Base-by-base conservation (phyloP, 2,329 filamentous ascomycete species). In the Fusarium bactridioides region DNA sequence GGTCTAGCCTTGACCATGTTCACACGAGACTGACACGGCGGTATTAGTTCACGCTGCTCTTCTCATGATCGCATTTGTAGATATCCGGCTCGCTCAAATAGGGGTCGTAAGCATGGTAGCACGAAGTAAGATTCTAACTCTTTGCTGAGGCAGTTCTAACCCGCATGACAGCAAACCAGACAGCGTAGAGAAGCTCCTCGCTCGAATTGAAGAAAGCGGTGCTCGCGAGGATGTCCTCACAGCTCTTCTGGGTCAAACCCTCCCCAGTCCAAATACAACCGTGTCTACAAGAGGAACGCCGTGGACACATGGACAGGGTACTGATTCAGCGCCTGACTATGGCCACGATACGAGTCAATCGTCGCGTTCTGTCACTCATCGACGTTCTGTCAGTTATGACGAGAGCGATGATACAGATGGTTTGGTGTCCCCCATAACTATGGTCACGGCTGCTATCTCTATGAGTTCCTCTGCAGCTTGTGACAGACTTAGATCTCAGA, bases 201-300 rank as follows among this genome's bases (percentile, higher is more conserved):
- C 63, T 12, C 64, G 64, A 10, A 67, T 67, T 1, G 64, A 67
- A n/a, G 64, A 67, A 29, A 67, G 63, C 18, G 64, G 63, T 35
- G 63, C 63, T 13, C 35, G 48, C 3, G 63, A 67, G 4, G 64
- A 67, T 4, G 31, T 67, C 4, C 38, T 67, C 7, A 29, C 63
- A 33, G 63, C 64, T 4, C 63, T 67, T 6, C 3, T 67, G 0
- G 56, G 37, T 0, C 51, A 57, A 9, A 47, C 35, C 3, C 64
- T 62, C 13, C 64, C 64, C 16, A 67, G 64, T 18, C 64, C 64
- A 18, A 67, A 67, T 31, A 67, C 38, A 12, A 62, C 63, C 13
- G 55, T 43, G 1, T 67, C 64, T 27, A 19, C 62, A n/a, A 40
- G 41, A 21, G 55, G 63, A 25, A 62, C 63, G 0, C 64, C 64